Percentiles rank a stretch among this genome's conserved stretches.
Evolutionary conservation across 176 grass and related monocot genomes (phyloP).

Genomic region (Phoenix roebelenii): DNA sequence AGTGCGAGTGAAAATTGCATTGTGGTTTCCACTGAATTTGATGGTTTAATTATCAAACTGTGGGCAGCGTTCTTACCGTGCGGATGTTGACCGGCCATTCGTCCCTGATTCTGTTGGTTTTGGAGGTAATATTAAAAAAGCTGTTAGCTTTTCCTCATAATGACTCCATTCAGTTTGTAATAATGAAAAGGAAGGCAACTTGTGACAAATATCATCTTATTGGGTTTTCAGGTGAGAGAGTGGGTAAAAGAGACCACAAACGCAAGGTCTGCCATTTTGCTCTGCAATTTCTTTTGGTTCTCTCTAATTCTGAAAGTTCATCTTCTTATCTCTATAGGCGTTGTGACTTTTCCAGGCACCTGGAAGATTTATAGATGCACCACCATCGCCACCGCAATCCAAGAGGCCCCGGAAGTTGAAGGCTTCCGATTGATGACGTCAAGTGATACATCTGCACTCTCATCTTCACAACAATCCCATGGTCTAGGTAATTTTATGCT

Average conservation of each 20-base stretch:
- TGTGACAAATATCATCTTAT: constrained; percentile 19
- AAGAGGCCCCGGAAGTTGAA: constrained; percentile 89
- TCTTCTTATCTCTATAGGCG: constrained; percentile 9
- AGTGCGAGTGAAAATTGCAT: no score
- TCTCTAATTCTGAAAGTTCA: not conserved
- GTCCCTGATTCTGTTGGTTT: constrained; percentile 57
- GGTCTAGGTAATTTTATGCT: no score
- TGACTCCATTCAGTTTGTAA: no score
- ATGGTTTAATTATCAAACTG: constrained; percentile 13
- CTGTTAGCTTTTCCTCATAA: not conserved
- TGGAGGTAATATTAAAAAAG: constrained; percentile 44
- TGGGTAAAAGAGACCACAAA: constrained; percentile 83
- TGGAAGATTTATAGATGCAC: constrained; percentile 71
- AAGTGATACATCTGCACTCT: not conserved
- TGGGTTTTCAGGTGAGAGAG: constrained; percentile 62
- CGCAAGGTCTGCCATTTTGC: constrained; percentile 60
- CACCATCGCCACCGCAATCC: constrained; percentile 72
- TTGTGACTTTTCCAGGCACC: constrained; percentile 30
- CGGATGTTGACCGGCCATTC: constrained; percentile 60
- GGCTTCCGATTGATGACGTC: constrained; percentile 51
- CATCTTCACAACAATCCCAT: no score
- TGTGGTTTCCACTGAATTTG: not conserved
- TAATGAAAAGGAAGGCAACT: not conserved
- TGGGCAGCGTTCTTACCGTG: constrained; percentile 69
- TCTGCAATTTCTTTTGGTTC: no score